Percentiles rank a stretch among this genome's conserved stretches.
phyloP scores from a whole-genome alignment of 2,329 filamentous ascomycete genomes.

The Davidsoniella eucalypti region DNA sequence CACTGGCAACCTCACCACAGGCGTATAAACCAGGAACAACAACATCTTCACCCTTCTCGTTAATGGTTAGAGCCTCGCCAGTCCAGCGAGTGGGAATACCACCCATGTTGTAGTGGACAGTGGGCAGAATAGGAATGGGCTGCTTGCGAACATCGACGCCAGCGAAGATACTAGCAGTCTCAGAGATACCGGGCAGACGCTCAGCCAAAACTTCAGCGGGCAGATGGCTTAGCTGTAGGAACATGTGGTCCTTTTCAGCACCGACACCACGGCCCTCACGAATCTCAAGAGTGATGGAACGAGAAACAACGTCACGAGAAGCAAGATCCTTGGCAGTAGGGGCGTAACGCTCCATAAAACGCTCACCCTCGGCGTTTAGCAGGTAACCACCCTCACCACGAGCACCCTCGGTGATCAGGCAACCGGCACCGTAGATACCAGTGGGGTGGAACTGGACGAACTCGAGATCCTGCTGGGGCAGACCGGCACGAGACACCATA shows the following conservation, averaged over 20 bases:
- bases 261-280: constrained; percentile 94
- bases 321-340: constrained; percentile 97
- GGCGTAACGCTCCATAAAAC: constrained; percentile 98
- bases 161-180: constrained; percentile 93
- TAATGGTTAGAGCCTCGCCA: constrained; percentile 82
- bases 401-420: constrained; percentile 93
- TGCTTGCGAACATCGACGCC: constrained; percentile 96
- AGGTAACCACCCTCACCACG: constrained; percentile 97
- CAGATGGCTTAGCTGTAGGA: constrained; percentile 91
- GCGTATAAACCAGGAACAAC: constrained; percentile 90
- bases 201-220: constrained; percentile 85
- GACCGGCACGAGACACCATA: constrained; percentile 93
- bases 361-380: constrained; percentile 92
- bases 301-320: constrained; percentile 86
- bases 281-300: constrained; percentile 97
- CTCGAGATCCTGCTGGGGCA: constrained; percentile 97
- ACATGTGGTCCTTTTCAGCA: constrained; percentile 95
- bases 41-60: constrained; percentile 75
- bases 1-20: constrained; percentile 91
- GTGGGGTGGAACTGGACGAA: constrained; percentile 99
- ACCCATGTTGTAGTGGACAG: constrained; percentile 99
- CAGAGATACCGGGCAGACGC: constrained; percentile 94
- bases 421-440: constrained; percentile 95
- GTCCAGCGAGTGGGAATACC: constrained; percentile 97
- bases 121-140: constrained; percentile 89